A percentile compares a stretch with the other conserved stretches of the same genome.
Evolutionary conservation across 495 filamentous ascomycete species (phyloP).

Genomic region (Aspergillus ostianus): DNA sequence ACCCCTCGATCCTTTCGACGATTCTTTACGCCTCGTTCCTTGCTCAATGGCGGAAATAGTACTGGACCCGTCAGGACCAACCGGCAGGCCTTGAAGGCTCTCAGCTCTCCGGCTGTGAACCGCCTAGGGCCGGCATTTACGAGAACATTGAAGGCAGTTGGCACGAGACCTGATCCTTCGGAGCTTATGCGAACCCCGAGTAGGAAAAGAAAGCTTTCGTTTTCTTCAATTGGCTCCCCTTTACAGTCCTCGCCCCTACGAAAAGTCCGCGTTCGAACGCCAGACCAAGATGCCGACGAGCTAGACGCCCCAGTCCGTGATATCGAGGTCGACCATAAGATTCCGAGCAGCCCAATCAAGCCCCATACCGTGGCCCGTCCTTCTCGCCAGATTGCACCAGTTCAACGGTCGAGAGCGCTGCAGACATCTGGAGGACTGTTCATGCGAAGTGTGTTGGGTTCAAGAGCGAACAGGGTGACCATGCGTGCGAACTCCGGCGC

Average conservation of each 20-base stretch:
- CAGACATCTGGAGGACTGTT: slow-evolving; percentile 39
- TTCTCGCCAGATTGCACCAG: slow-evolving; percentile 30
- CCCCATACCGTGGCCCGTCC: slow-evolving; percentile 21
- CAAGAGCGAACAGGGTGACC: slow-evolving; percentile 34
- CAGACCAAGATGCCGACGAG: slow-evolving; percentile 34
- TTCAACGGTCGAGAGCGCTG: slow-evolving; percentile 44
- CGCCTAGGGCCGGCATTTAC: slow-evolving; percentile 50
- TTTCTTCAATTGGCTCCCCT: slow-evolving; percentile 50
- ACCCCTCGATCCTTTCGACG: slow-evolving; percentile 72
- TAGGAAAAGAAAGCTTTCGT: slow-evolving; percentile 45
- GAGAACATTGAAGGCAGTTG: slow-evolving; percentile 37
- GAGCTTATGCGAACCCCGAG: slow-evolving; percentile 37
- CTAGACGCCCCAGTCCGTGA: slow-evolving; percentile 32
- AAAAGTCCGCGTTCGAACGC: slow-evolving; percentile 36
- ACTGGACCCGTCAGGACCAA: slow-evolving; percentile 48
- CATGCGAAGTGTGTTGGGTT: slow-evolving; percentile 41
- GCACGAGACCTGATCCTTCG: slow-evolving; percentile 28
- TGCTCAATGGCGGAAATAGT: slow-evolving; percentile 42
- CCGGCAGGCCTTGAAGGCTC: slow-evolving; percentile 65
- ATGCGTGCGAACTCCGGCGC: slow-evolving; percentile 42
- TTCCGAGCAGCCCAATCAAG: slow-evolving; percentile 15
- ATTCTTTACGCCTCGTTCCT: slow-evolving; percentile 76
- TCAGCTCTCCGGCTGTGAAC: slow-evolving; percentile 64
- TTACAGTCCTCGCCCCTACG: slow-evolving; percentile 56
- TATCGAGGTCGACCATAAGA: slow-evolving; percentile 25